phyloP scores from a whole-genome alignment of 2,329 filamentous ascomycete species.

The Aspergillus sp. region DNA sequence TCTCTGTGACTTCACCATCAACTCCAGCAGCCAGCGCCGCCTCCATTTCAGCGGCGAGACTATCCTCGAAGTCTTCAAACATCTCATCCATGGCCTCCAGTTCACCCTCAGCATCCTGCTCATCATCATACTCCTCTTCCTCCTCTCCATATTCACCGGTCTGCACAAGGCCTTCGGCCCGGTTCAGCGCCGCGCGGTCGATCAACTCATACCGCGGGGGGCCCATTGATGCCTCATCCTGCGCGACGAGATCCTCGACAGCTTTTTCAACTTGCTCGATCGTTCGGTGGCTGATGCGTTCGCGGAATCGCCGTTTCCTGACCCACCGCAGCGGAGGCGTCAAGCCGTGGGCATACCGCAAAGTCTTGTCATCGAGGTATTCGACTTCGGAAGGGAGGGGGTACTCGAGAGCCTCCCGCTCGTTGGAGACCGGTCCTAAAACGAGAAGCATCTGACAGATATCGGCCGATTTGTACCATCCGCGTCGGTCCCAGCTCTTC shows the following conservation, averaged over 20 bases:
- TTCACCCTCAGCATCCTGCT: constrained; percentile 51
- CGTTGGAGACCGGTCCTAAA: constrained; percentile 63
- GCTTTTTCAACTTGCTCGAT: constrained; percentile 81
- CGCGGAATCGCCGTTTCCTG: constrained; percentile 76
- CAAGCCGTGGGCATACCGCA: constrained; percentile 79
- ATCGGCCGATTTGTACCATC: constrained; percentile 85
- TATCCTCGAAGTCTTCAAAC: constrained; percentile 39
- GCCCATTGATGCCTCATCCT: constrained; percentile 62
- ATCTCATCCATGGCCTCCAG: constrained; percentile 38
- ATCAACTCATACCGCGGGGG: constrained; percentile 63
- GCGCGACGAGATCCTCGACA: constrained; percentile 69
- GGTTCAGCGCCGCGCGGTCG: constrained; percentile 51
- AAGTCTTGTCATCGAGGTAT: constrained; percentile 51
- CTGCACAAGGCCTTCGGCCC: constrained; percentile 37
- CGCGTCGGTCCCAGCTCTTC: constrained; percentile 89
- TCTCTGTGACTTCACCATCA: constrained; percentile 29
- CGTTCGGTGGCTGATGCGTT: constrained; percentile 76
- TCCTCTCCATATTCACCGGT: constrained; percentile 47
- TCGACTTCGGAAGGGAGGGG: constrained; percentile 72
- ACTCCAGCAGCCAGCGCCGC: constrained; percentile 39
- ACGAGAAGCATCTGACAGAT: constrained; percentile 87
- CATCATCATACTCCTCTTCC: constrained; percentile 41
- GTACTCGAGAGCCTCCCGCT: constrained; percentile 63
- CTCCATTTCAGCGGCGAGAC: constrained; percentile 44
- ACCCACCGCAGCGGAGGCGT: constrained; percentile 87